These are phyloP conservation scores for Neopestalotiopsis rosae DNA, from an alignment of 2,329 filamentous ascomycete genomes.

Conservation along the genomic window DNA sequence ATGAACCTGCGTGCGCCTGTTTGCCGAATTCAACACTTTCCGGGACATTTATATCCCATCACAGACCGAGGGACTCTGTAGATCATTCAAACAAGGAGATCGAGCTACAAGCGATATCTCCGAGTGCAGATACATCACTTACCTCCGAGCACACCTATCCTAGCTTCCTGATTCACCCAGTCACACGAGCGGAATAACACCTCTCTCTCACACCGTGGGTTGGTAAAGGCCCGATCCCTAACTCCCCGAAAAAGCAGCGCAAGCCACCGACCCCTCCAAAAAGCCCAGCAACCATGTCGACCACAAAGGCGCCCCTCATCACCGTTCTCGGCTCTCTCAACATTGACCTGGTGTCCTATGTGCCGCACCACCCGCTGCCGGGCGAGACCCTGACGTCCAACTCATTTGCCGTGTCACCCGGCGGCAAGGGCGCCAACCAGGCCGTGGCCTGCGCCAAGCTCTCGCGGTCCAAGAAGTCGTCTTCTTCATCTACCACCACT, in stretches of 20 bases:
- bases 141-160: background rate
- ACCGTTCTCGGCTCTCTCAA: conserved; percentile 92
- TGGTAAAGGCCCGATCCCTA: background rate
- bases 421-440: conserved; percentile 96
- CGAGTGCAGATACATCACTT: background rate
- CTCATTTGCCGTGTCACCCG: conserved; percentile 79
- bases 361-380: conserved; percentile 78
- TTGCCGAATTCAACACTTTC: background rate
- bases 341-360: conserved; percentile 89
- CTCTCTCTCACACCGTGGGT: background rate
- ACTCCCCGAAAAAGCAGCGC: background rate
- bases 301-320: conserved; percentile 56
- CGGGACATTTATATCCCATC: background rate
- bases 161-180: too few relatives aligned
- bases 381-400: conserved; percentile 88
- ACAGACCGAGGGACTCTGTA: background rate
- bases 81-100: background rate
- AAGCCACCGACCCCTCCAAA: background rate
- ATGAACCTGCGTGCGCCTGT: background rate
- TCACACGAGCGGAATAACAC: background rate
- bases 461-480: conserved; percentile 57
- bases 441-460: conserved; percentile 87
- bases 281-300: conserved; percentile 4
- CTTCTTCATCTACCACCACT: background rate
- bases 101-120: background rate